Evolutionary conservation across 768 basidiomycete genomes (phyloP), one percentile per base, ranked within the genome.

Genomic region (Pleurotus cornucopiae): DNA sequence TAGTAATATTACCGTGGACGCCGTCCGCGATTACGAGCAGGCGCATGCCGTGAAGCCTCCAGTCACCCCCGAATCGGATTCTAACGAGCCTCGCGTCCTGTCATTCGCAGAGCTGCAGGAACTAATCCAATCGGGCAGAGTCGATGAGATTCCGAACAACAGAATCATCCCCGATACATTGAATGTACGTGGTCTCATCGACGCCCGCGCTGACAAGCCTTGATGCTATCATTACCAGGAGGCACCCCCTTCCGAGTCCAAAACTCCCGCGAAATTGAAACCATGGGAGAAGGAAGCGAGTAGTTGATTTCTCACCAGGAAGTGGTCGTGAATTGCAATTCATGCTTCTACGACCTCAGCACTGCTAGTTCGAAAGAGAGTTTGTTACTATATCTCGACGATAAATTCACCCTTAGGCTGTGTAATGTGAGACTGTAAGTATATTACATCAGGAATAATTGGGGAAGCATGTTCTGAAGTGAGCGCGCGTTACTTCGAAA

Each of bases 61-160:
- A 12, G 44, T 40, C 46, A 37, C 39, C 43, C 41, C 47, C 38
- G 47, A 44, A 13, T 30, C 58, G 43, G 53, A 61, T 14, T 26
- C 39, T 13, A 21, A 34, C 34, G 56, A 80, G 60, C 65, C 72
- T n/a, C 78, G 69, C 13, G 68, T 76, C 23, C 70, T 91, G 57
- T 82, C 82, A 0, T 86, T 92, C 60, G 73, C 80, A 1, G 84
- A 91, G 66, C 70, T 92, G 53, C 82, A 88, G 62, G 75, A 76
- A 37, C 72, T 92, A 57, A 88, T 92, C 57, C 82, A 88, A 62
- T 74, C 85, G 16, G 89, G 89, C 14, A 82, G 77, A 59, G 79
- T 82, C 3, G 86, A 89, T 60, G 71, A 84, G 64, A 89, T 92
- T 38, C 90, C 90, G 1, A 88, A 91, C 63, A 92, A 91, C 66